Evolutionary conservation across 192 early-diverging fungal genomes (phyloP), one percentile per base, ranked within the genome.

Genomic region (Diversispora eburnea): DNA sequence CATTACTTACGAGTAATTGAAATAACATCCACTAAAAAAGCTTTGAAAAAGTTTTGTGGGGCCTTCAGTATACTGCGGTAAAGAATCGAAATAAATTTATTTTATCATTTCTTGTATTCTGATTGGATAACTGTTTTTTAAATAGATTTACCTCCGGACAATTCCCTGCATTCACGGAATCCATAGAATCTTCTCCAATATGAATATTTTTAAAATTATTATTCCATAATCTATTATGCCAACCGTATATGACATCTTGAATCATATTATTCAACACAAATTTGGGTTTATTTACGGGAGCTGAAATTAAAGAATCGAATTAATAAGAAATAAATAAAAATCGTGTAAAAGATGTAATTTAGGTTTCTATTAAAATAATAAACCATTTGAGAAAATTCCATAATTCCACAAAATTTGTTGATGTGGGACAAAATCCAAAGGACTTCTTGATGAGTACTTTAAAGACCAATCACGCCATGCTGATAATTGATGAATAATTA

Each of bases 351-450:
- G 0, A 65, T 43, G 42, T 41, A 42, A 45, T 19, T 43, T 12
- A 17, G n/a, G 4, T 9, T 57, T 20, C 9, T 13, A 54, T 12
- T 19, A 3, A 17, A 17, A 39, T 46, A 55, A 56, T 4, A 43
- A 72, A 82, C 78, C 78, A 73, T 79, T 78, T 43, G 76, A 20
- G 20, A 74, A 78, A 0, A 69, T 75, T 52, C 79, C 78, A 65
- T 79, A 83, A 25, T 85, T 78, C 91, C 91, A 92, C 9, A 86
- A 76, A 51, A 92, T 61, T 56, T 87, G 83, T 72, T 91, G 87
- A 48, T 90, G 79, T 45, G 90, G 85, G 41, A 87, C 87, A 70
- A 91, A 79, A 77, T 90, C 85, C 56, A 83, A 67, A 8, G 91
- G 82, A 43, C 80, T 67, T 42, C 87, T 83, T 0, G 87, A 84